A percentile compares a stretch with the other conserved stretches of the same genome.
phyloP scores from a whole-genome alignment of 2,329 filamentous ascomycete genomes.

The Cladosporium sp. region DNA sequence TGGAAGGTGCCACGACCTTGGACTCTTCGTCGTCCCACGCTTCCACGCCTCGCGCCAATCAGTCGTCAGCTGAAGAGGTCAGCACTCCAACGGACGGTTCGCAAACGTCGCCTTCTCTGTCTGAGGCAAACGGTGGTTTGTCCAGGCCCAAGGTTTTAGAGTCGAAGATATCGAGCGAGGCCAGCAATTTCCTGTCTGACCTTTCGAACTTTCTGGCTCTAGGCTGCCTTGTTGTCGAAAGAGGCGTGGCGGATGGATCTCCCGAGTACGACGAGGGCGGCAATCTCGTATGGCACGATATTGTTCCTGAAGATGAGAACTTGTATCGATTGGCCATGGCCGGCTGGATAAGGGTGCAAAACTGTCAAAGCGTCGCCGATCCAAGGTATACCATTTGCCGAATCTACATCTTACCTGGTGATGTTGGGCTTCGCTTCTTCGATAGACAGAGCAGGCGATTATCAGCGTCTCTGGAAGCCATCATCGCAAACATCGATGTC shows the following conservation, averaged over 20 bases:
- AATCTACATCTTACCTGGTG: conserved; percentile 32
- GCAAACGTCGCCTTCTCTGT: background rate
- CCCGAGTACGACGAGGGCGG: background rate
- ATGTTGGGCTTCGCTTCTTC: conserved; percentile 51
- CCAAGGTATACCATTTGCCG: conserved; percentile 16
- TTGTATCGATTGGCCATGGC: conserved; percentile 15
- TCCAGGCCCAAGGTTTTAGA: background rate
- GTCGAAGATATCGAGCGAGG: background rate
- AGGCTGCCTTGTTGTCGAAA: conserved; percentile 20
- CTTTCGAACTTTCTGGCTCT: conserved; percentile 22
- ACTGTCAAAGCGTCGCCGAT: conserved; percentile 3
- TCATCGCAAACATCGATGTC: conserved; percentile 53
- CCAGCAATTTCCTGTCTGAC: conserved; percentile 9
- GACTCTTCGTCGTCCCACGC: background rate
- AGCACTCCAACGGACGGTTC: background rate
- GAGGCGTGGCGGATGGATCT: background rate
- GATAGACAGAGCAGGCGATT: conserved; percentile 43
- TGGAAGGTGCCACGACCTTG: background rate
- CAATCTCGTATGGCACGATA: conserved; percentile 7
- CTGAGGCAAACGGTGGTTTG: background rate
- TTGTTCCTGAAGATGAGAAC: background rate
- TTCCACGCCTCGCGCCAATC: background rate
- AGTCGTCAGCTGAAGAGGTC: background rate
- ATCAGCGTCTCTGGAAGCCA: conserved; percentile 38
- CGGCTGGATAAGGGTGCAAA: conserved; percentile 20